A percentile compares a stretch with the other conserved stretches of the same genome.
Conservation (phyloP, 306 rosid species). For the Trichosanthes truncata region DNA sequence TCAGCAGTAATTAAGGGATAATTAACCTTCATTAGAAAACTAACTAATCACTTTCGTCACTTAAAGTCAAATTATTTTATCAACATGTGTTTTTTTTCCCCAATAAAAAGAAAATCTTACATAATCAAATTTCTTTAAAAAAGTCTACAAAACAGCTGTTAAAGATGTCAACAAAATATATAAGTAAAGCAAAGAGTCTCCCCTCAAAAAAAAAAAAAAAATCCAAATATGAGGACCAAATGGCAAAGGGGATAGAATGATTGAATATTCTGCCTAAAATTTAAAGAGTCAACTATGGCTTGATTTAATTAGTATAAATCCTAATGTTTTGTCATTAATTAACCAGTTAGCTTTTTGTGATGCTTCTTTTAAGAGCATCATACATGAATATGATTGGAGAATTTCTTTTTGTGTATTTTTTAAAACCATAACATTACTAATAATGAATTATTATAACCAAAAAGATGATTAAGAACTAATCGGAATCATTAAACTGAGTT, state of each 20-base stretch:
- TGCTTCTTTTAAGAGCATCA: constrained; percentile 1
- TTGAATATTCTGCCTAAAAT: background rate
- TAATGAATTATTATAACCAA: background rate
- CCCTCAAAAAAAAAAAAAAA: background rate
- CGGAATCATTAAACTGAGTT: background rate
- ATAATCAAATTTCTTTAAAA: background rate
- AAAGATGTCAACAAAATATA: background rate
- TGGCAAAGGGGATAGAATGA: background rate
- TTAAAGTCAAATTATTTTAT: background rate
- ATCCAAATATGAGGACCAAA: background rate
- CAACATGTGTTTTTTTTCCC: background rate
- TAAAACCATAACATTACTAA: background rate
- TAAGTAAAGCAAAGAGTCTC: background rate
- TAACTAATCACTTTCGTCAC: background rate
- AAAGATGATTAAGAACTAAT: background rate
- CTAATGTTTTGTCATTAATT: background rate
- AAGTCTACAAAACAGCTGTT: background rate
- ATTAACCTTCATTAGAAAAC: background rate
- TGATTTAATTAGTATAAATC: background rate
- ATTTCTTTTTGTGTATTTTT: background rate
- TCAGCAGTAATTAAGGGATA: background rate
- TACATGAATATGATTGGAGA: background rate
- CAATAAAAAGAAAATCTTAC: background rate
- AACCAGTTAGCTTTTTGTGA: background rate
- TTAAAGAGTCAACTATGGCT: background rate